These are phyloP conservation scores for Xylariaceae sp. DNA, from an alignment of 2,329 filamentous ascomycete species.

Conservation along the genomic window DNA sequence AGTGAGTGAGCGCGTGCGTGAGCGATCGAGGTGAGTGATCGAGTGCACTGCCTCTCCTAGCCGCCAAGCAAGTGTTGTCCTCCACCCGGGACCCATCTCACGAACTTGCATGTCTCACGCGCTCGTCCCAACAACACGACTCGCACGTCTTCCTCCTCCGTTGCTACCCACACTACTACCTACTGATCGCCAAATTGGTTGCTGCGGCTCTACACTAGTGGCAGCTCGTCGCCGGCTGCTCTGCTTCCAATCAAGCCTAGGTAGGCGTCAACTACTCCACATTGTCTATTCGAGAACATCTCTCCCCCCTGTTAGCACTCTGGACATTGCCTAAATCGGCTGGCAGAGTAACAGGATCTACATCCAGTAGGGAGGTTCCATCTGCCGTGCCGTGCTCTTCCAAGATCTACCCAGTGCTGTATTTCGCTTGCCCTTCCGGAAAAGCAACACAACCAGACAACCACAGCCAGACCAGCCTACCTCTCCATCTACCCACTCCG, in stretches of 20 bases:
- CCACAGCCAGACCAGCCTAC: too few relatives aligned
- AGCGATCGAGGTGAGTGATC: background rate
- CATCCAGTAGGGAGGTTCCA: slow-evolving; percentile 26
- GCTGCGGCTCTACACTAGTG: slow-evolving; percentile 32
- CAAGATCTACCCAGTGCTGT: slow-evolving; percentile 26
- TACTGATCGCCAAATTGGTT: slow-evolving; percentile 27
- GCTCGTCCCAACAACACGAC: slow-evolving; percentile 5
- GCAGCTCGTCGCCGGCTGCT: slow-evolving; percentile 40
- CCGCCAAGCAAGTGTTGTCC: slow-evolving; percentile 2
- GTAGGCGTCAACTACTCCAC: slow-evolving; percentile 40
- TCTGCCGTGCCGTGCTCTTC: slow-evolving; percentile 30
- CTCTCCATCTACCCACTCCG: slow-evolving; percentile 7
- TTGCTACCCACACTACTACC: slow-evolving; percentile 10
- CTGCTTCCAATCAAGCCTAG: slow-evolving; percentile 35
- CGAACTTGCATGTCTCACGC: slow-evolving; percentile 16
- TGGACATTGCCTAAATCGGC: slow-evolving; percentile 38
- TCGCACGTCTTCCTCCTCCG: slow-evolving; percentile 5
- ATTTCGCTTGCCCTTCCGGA: slow-evolving; percentile 25
- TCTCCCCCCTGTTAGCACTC: slow-evolving; percentile 34
- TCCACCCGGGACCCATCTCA: slow-evolving; percentile 10
- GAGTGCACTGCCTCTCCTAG: background rate
- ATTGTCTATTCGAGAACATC: slow-evolving; percentile 30
- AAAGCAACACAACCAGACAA: slow-evolving; percentile 18
- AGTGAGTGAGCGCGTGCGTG: background rate
- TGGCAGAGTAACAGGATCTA: slow-evolving; percentile 30